Percentiles rank a stretch among this genome's conserved stretches.
Evolutionary conservation across 257 asterid genomes (phyloP).

Genomic region (Solanum clarkiae): DNA sequence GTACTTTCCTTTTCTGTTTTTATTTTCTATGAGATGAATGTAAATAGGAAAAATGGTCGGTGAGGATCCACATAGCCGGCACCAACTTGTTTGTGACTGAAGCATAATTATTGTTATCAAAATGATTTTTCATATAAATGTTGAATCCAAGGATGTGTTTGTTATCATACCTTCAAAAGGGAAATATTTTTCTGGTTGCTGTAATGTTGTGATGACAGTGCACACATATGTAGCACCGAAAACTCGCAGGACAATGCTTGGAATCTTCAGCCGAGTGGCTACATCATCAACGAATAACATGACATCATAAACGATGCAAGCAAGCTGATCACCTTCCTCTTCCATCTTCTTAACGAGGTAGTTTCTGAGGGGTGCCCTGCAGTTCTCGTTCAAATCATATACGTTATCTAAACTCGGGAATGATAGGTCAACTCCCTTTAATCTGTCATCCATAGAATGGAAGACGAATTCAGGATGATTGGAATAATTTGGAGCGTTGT

Average conservation of each 20-base stretch:
- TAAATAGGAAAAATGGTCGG: too few relatives aligned
- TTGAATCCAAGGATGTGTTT: not conserved
- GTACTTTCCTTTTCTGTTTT: too few relatives aligned
- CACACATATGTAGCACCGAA: too few relatives aligned
- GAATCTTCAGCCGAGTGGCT: too few relatives aligned
- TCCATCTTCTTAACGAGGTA: constrained; percentile 6
- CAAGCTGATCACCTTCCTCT: not conserved
- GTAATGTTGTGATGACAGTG: too few relatives aligned
- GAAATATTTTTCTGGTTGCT: not conserved
- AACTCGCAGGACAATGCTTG: too few relatives aligned
- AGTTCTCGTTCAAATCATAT: constrained; percentile 12
- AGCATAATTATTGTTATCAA: too few relatives aligned
- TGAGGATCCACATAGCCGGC: too few relatives aligned
- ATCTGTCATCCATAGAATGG: not conserved
- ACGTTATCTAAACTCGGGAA: not conserved
- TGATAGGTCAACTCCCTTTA: not conserved
- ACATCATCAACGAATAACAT: not conserved
- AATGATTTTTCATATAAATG: too few relatives aligned
- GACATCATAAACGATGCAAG: not conserved
- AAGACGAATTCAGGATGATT: constrained; percentile 25
- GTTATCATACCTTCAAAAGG: not conserved
- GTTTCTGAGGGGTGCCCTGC: constrained; percentile 14
- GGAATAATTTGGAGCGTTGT: not conserved
- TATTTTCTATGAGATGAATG: too few relatives aligned
- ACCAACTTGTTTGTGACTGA: too few relatives aligned